Conservation (phyloP, 805 yeast genomes). For the Candida qinlingensis region DNA sequence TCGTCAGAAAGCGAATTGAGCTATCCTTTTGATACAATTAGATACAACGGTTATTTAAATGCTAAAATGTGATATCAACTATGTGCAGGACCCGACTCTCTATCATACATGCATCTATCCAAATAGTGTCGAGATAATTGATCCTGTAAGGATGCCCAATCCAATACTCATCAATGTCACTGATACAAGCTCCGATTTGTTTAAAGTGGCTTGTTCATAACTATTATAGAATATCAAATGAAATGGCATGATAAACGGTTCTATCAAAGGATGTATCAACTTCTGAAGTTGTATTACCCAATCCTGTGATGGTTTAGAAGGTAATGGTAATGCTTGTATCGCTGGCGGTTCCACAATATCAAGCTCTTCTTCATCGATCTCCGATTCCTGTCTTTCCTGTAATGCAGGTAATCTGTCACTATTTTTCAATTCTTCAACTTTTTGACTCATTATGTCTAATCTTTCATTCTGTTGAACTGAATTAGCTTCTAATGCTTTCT, state of each 20-base stretch:
- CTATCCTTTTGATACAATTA: no score
- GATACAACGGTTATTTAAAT: no score
- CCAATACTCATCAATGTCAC: slow-evolving; percentile 5
- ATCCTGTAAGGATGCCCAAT: slow-evolving; percentile 10
- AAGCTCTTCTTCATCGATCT: slow-evolving; percentile 15
- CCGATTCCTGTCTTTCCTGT: slow-evolving; percentile 16
- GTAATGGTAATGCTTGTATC: slow-evolving; percentile 14
- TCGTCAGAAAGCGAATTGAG: background rate
- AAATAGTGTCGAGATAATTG: slow-evolving; percentile 1
- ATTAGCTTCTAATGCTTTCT: slow-evolving; percentile 40
- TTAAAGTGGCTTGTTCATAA: background rate
- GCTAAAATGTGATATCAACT: background rate
- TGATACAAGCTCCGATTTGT: slow-evolving; percentile 3
- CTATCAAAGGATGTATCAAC: background rate
- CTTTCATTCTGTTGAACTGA: slow-evolving; percentile 25
- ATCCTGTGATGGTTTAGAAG: background rate
- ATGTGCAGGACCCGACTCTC: background rate
- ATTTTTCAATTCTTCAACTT: slow-evolving; percentile 20
- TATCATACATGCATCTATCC: background rate
- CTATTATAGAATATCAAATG: slow-evolving; percentile 8
- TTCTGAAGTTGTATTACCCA: background rate
- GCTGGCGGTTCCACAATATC: slow-evolving; percentile 17
- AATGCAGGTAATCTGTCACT: slow-evolving; percentile 16
- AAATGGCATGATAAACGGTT: slow-evolving; percentile 13
- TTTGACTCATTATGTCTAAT: slow-evolving; percentile 24